phyloP scores from a whole-genome alignment of 805 yeast species.

The Ogataea sp. region DNA sequence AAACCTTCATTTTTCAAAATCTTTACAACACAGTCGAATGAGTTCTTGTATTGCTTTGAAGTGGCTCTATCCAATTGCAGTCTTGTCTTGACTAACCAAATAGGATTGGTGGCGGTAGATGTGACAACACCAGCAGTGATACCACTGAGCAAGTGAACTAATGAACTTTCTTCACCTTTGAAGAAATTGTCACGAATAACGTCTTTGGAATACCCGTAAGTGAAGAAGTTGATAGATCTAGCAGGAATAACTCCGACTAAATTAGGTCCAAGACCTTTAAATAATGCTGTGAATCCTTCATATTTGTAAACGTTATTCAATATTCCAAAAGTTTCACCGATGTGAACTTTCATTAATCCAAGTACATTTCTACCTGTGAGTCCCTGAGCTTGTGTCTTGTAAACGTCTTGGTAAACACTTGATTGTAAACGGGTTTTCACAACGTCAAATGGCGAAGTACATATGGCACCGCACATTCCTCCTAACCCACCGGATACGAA shows the following conservation, averaged over 20 bases:
- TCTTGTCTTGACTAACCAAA: constrained; percentile 94
- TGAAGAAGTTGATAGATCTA: constrained; percentile 90
- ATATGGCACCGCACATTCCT: constrained; percentile 96
- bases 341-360: constrained; percentile 44
- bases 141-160: constrained; percentile 83
- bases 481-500: constrained; percentile 91
- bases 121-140: constrained; percentile 90
- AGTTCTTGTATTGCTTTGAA: constrained; percentile 62
- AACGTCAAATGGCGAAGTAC: constrained; percentile 92
- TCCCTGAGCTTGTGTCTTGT: constrained; percentile 31
- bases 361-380: constrained; percentile 22
- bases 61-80: constrained; percentile 78
- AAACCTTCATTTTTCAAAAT: constrained; percentile 74
- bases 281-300: constrained; percentile 83
- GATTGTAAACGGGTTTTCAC: constrained; percentile 94
- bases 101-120: constrained; percentile 94
- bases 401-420: constrained; percentile 61
- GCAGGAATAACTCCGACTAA: constrained; percentile 98
- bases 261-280: constrained; percentile 95
- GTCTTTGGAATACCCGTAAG: constrained; percentile 91
- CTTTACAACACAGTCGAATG: constrained; percentile 73
- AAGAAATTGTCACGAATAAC: constrained; percentile 57
- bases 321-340: constrained; percentile 73
- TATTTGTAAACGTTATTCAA: constrained; percentile 54
- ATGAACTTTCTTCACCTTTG: constrained; percentile 69